phyloP scores from a whole-genome alignment of 306 rosid species.

The Potentilla sterilis region DNA sequence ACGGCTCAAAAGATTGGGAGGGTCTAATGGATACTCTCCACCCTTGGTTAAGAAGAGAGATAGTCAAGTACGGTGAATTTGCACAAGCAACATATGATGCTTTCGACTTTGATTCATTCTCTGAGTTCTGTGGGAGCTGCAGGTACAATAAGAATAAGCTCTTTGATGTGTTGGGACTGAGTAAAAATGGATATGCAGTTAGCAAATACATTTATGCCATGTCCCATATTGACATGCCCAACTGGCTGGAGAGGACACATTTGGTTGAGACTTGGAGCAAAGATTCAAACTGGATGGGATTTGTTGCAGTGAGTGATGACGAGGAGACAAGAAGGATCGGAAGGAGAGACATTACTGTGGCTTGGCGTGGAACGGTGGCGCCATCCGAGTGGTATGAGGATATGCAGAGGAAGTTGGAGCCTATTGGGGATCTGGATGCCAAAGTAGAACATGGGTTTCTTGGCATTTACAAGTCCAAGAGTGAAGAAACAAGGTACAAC shows the following conservation, averaged over 20 bases:
- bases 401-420: slow-evolving; percentile 48
- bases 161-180: slow-evolving; percentile 39
- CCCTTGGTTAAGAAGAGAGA: slow-evolving; percentile 55
- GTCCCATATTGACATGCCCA: slow-evolving; percentile 54
- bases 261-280: slow-evolving; percentile 55
- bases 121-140: slow-evolving; percentile 63
- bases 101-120: slow-evolving; percentile 56
- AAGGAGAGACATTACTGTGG: slow-evolving; percentile 54
- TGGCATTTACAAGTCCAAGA: slow-evolving; percentile 53
- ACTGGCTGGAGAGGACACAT: slow-evolving; percentile 57
- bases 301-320: slow-evolving; percentile 49
- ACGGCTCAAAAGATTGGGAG: slow-evolving; percentile 48
- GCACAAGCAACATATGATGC: slow-evolving; percentile 74
- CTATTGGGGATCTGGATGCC: slow-evolving; percentile 37
- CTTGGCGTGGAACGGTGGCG: slow-evolving; percentile 69
- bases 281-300: slow-evolving; percentile 77
- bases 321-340: slow-evolving; percentile 56
- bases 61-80: slow-evolving; percentile 71
- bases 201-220: slow-evolving; percentile 58
- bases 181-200: slow-evolving; percentile 41
- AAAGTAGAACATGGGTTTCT: slow-evolving; percentile 67
- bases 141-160: slow-evolving; percentile 42
- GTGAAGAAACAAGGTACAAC: slow-evolving; percentile 50
- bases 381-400: slow-evolving; percentile 70
- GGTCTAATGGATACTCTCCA: slow-evolving; percentile 51